Base-by-base conservation (phyloP, 2,329 filamentous ascomycete genomes). In the Penicillium sp. region DNA sequence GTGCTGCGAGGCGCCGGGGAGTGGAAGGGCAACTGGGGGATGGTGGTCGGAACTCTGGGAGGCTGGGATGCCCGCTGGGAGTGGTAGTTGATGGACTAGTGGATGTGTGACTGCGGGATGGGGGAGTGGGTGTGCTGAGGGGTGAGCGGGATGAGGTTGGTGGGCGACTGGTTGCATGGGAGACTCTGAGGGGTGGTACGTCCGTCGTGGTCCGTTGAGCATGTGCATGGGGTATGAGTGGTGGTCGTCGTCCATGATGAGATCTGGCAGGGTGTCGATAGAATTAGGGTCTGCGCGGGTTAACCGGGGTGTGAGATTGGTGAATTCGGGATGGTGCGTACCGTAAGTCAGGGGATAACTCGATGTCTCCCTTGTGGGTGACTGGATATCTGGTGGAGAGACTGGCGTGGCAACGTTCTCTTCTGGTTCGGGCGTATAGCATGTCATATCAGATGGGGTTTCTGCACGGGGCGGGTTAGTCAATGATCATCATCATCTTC, bases 361-460 rank as follows among this genome's bases (percentile, higher is more conserved):
- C 7, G 64, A 54, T 22, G 62, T 63, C 55, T 75, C 69, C 63
- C 71, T 68, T 13, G 63, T 60, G 48, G 69, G 65, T 19, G 70
- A 70, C 33, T 68, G 68, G 25, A 71, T 61, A 14, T 75, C 73
- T 51, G 70, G 61, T 26, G 68, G 67, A 28, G 73, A 74, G 37
- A 72, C 68, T 26, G 74, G 63, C 6, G 72, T 72, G 7, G 66
- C 56, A 30, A 49, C 55, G 53, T 70, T 68, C 19, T 75, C 73
- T 22, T 72, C 70, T 11, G 72, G 73, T 52, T 74, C 72, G 11
- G 74, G 74, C 6, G 74, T 76, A 60, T 73, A 76, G 62, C 74
- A 76, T 43, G 71, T 74, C 73, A 76, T 76, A 60, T 76, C 74
- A 40, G 74, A 74, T 5, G 74, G 74, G 25, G 74, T 76, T 51